Percentiles rank a stretch among this genome's conserved stretches.
These are phyloP conservation scores for Sclerotinia subarctica DNA, from an alignment of 2,329 filamentous ascomycete species.

Conservation along the genomic window DNA sequence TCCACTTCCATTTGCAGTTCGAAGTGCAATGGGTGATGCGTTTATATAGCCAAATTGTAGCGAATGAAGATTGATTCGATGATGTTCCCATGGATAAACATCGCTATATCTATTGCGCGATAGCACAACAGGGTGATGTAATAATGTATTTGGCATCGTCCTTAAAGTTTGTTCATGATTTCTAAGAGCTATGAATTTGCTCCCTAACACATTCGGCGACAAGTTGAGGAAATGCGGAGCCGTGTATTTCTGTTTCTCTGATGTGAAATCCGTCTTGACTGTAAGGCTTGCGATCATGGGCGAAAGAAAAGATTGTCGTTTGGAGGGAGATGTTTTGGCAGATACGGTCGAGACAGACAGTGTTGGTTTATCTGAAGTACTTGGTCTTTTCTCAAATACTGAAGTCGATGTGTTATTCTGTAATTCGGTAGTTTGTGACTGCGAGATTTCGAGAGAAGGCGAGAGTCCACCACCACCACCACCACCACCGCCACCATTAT, in stretches of 20 bases:
- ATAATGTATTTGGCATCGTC: constrained; percentile 13
- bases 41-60: constrained; percentile 74
- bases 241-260: background rate
- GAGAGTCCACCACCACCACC: background rate
- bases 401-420: background rate
- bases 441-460: constrained; percentile 1
- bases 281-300: constrained; percentile 6
- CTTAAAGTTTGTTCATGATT: constrained; percentile 19
- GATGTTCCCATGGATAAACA: constrained; percentile 82
- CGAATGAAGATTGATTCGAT: constrained; percentile 77
- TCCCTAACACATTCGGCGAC: background rate
- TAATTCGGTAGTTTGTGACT: background rate
- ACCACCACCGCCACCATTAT: background rate
- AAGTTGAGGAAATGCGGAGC: constrained; percentile 10
- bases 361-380: constrained; percentile 14
- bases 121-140: constrained; percentile 16
- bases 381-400: constrained; percentile 10
- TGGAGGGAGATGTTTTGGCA: constrained; percentile 1
- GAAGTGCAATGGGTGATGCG: constrained; percentile 58
- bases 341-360: constrained; percentile 12
- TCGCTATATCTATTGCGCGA: constrained; percentile 79
- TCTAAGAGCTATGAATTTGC: constrained; percentile 21
- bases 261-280: constrained; percentile 11
- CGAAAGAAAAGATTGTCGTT: background rate
- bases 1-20: constrained; percentile 26